Evolutionary conservation across 1,284 basidiomycete genomes (phyloP), one percentile per base, ranked within the genome.

Genomic region (Pseudomicrostroma phylloplanum): DNA sequence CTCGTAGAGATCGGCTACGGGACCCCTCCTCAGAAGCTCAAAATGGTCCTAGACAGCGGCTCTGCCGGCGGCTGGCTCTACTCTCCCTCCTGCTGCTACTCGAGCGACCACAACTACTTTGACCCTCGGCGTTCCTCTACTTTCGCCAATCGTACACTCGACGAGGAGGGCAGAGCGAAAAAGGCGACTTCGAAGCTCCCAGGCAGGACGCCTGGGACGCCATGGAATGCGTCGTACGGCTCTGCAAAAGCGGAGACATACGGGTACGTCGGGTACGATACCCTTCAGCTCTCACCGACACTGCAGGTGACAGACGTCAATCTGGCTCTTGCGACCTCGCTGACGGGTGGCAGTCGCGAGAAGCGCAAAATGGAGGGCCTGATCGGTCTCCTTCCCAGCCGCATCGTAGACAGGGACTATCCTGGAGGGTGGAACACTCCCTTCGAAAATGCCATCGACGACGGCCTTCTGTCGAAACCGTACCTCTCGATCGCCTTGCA

Each of bases 41-140:
- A 69, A 59, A 56, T 71, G 56, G 70, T 73, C 49, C 65, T 73
- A 58, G 71, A 73, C 64, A 61, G 67, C 25, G 71, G 71, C 51
- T 67, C 65, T 39, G 58, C 70, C 9, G 68, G 68, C 64, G 65
- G 68, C 43, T 72, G 68, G 68, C 64, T 69, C 46, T 73, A 70
- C 61, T 67, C 66, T 13, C 69, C 69, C n/a, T 57, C 60, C 6
- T 73, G 70, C 59, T 73, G 70, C 64, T 73, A 72, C 55, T 58
- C 64, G 48, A 57, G 60, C 49, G 65, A 71, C 60, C 70, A 73
- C 63, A 61, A 60, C 53, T 69, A 59, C 56, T 72, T 72, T 58
- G 57, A 72, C 36, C 72, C 69, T 1, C 7, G 57, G 49, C 25
- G 54, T 30, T 72, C 70, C 1, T 40, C 54, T 26, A 70, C 70